Conservation (phyloP, 2,329 filamentous ascomycete species). For the Dactylonectria estremocensis region DNA sequence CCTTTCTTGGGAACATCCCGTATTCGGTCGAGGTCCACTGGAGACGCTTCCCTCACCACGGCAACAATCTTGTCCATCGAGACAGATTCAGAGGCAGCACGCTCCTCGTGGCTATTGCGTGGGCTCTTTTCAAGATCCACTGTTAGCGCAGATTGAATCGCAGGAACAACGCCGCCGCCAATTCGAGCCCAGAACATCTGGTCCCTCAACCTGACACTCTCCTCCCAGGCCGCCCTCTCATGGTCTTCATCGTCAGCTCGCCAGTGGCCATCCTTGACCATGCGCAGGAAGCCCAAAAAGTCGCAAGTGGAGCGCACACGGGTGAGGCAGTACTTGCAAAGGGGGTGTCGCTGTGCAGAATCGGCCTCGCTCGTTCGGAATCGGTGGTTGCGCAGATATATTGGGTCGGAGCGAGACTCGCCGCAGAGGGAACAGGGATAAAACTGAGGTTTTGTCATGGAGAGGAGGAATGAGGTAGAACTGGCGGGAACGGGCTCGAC, state of each 20-base stretch:
- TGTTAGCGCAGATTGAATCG: conserved; percentile 52
- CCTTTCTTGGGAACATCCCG: conserved; percentile 34
- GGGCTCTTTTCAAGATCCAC: conserved; percentile 53
- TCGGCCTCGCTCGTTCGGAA: conserved; percentile 92
- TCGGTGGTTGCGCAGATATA: conserved; percentile 84
- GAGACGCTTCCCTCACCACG: conserved; percentile 40
- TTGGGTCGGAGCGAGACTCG: conserved; percentile 79
- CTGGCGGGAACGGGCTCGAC: conserved; percentile 87
- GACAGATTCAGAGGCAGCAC: conserved; percentile 33
- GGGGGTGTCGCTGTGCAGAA: conserved; percentile 87
- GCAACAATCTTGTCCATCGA: conserved; percentile 31
- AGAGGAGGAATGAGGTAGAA: conserved; percentile 65
- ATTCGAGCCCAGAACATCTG: conserved; percentile 98
- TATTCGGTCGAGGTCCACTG: conserved; percentile 42
- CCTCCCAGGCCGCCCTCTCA: conserved; percentile 93
- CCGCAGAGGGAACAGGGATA: conserved; percentile 91
- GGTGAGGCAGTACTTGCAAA: conserved; percentile 90
- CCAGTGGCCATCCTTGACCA: conserved; percentile 95
- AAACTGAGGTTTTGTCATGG: conserved; percentile 66
- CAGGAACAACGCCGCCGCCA: conserved; percentile 90
- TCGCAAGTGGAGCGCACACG: conserved; percentile 92
- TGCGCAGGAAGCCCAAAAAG: conserved; percentile 90
- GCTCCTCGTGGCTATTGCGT: conserved; percentile 54
- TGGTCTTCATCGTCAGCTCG: conserved; percentile 86
- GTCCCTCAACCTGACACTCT: conserved; percentile 89